Evolutionary conservation across 139 green algal genomes (phyloP), one percentile per base, ranked within the genome.

Genomic region (Dunaliella sp.): DNA sequence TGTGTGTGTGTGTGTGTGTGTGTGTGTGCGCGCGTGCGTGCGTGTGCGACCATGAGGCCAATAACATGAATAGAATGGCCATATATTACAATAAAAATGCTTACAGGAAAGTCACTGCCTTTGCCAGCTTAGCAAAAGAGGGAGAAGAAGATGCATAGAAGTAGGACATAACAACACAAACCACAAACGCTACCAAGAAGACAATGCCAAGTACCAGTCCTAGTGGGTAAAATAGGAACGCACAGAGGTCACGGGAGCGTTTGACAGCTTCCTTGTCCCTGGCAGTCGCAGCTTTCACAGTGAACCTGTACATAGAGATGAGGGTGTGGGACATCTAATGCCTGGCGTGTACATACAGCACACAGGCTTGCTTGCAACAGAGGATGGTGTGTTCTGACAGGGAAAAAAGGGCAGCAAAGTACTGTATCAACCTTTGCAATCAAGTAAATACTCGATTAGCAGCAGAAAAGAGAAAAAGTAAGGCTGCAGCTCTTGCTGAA

Each of bases 181-280:
- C 48, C 48, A 65, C 16, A 7, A 65, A 65, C 48, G 78, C 85
- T 25, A 97, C 94, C 1, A 95, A n/a, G n/a, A n/a, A n/a, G n/a
- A n/a, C n/a, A n/a, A n/a, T n/a, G n/a, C n/a, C n/a, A n/a, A n/a
- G n/a, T n/a, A n/a, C n/a, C n/a, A n/a, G n/a, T n/a, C n/a, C n/a
- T n/a, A n/a, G n/a, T n/a, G n/a, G n/a, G n/a, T n/a, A n/a, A n/a
- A n/a, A n/a, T n/a, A 90, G 7, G 7, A 65, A 65, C 48, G 7
- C 16, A 65, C 48, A 65, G 31, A 95, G 72, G 79, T 96, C 95
- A 0, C 91, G 74, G 83, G 89, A 94, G 7, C 65, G 57, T 48
- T 90, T 78, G 77, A 97, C 95, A n/a, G 88, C 93, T 36, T 84
- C 87, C 35, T 80, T 89, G 86, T 97, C 90, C 0, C 94, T 84